phyloP scores from a whole-genome alignment of 176 grass and related monocot genomes.

The Juncus effusus region DNA sequence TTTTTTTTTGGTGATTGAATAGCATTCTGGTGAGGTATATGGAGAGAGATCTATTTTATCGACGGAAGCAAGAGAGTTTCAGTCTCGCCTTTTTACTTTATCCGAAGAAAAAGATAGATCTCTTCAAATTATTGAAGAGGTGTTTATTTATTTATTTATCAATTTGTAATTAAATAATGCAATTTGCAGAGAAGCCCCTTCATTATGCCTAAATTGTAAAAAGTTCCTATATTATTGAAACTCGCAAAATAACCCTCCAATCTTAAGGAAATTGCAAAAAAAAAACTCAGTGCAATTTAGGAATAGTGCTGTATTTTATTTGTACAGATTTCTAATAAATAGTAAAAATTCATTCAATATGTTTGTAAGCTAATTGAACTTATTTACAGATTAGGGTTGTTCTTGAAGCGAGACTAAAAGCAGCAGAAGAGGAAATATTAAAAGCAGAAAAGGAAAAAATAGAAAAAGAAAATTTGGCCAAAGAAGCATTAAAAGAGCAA shows the following conservation, averaged over 20 bases:
- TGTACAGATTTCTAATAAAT: background rate
- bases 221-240: too few relatives aligned
- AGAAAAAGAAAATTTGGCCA: slow-evolving; percentile 40
- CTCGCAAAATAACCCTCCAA: too few relatives aligned
- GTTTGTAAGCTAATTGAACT: background rate
- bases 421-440: slow-evolving; percentile 35
- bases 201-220: too few relatives aligned
- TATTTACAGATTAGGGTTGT: slow-evolving; percentile 42
- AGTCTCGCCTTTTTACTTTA: slow-evolving; percentile 38
- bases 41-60: slow-evolving; percentile 73
- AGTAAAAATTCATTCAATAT: background rate
- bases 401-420: slow-evolving; percentile 47
- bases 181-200: too few relatives aligned
- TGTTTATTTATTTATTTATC: background rate
- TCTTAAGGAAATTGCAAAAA: too few relatives aligned
- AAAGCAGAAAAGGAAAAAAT: slow-evolving; percentile 47
- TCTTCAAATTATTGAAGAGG: slow-evolving; percentile 42
- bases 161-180: background rate
- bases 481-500: slow-evolving; percentile 43
- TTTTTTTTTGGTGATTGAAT: slow-evolving; percentile 11
- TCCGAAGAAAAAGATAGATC: slow-evolving; percentile 45
- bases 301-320: background rate
- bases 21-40: slow-evolving; percentile 54
- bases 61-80: slow-evolving; percentile 58
- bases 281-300: too few relatives aligned